Evolutionary conservation across 148 eudicot species (phyloP), one percentile per base, ranked within the genome.

Genomic region (Amaranthus hypochondriacus): DNA sequence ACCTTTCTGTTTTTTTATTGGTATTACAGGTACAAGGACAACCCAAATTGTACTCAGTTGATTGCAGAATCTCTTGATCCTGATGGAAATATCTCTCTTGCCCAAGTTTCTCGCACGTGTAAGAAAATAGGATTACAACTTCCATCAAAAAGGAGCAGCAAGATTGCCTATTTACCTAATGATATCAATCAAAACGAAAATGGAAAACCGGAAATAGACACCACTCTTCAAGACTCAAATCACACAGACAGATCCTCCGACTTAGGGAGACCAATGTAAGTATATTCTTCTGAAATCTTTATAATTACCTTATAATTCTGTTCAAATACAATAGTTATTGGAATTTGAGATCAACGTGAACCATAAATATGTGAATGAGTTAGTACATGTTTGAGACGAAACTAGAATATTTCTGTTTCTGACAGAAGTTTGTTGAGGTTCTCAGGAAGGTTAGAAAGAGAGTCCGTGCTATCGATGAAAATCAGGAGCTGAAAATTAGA

Each of bases 381-480:
- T 47, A 48, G 10, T 18, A 53, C 54, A 15, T 63, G 9, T 64
- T 44, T 15, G 10, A 18, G 28, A 12, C 28, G 43, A 44, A 49
- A 58, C 14, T 75, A 75, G 49, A 56, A 48, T 49, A 4, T 51
- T 44, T 52, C 48, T 70, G 7, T 51, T 44, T 52, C 48, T 70
- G 73, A 63, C 74, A 43, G 7, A 56, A 46, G 67, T 54, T 68
- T 59, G 47, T 55, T 72, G 62, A 48, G 9, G 71, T 77, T 75
- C 69, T 53, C 83, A 89, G 93, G 86, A 79, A 83, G 75, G 76
- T 83, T 76, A 92, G 90, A 75, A 90, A 90, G 85, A 87, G 96
- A 78, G 89, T 87, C 15, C 84, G 80, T 4, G 96, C 93, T 71
- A 83, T 92, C 62, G 90, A 87, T 77, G 81, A 84, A 72, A 87